Evolutionary conservation across 1,284 basidiomycete species (phyloP).

Genomic region (Trametes hirsuta): DNA sequence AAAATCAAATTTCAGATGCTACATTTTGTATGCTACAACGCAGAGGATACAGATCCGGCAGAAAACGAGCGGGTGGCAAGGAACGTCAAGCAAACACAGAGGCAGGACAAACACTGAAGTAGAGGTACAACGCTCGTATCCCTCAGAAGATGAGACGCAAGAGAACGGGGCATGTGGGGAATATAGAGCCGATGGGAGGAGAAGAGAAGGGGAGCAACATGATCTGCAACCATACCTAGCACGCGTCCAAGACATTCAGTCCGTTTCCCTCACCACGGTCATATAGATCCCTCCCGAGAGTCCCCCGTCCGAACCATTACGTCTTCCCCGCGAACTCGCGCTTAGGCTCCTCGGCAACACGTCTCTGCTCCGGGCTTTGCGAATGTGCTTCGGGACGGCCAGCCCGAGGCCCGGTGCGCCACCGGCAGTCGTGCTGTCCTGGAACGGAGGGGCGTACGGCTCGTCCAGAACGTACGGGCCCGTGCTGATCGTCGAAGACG

Average conservation of each 20-base stretch:
- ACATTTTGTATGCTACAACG: slow-evolving; percentile 12
- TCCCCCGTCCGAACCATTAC: slow-evolving; percentile 23
- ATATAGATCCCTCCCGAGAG: slow-evolving; percentile 39
- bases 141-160: too few species aligned
- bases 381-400: slow-evolving; percentile 21
- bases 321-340: slow-evolving; percentile 15
- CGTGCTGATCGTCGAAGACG: slow-evolving; percentile 34
- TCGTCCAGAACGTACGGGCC: slow-evolving; percentile 30
- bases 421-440: slow-evolving; percentile 16
- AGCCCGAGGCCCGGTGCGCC: slow-evolving; percentile 6
- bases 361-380: slow-evolving; percentile 31
- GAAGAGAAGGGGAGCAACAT: too few species aligned
- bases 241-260: slow-evolving; percentile 9
- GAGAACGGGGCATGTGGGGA: too few species aligned
- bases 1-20: background rate
- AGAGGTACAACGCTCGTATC: too few species aligned
- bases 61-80: background rate
- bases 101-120: too few species aligned
- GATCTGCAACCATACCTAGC: too few species aligned
- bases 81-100: background rate
- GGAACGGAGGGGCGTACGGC: slow-evolving; percentile 30
- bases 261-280: slow-evolving; percentile 45
- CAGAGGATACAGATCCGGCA: background rate
- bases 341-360: slow-evolving; percentile 24
- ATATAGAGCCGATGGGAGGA: too few species aligned